These are phyloP conservation scores for Leishmania guyanensis DNA, from an alignment of 208 protist species.

Conservation along the genomic window DNA sequence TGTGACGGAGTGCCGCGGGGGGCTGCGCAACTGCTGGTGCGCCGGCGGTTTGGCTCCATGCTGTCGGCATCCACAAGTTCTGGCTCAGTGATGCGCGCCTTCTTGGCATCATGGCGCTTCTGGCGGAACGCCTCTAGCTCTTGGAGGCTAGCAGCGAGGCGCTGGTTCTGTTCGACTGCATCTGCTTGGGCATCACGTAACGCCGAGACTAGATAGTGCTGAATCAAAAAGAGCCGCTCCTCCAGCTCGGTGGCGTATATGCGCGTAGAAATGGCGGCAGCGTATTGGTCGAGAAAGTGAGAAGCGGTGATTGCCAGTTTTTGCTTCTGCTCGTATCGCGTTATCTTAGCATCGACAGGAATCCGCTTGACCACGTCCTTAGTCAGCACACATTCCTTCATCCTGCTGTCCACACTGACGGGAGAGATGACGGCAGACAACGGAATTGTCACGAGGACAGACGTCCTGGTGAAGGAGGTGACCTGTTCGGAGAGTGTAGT, in stretches of 20 bases:
- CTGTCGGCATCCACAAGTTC: slow-evolving; percentile 14
- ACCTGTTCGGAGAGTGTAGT: slow-evolving; percentile 34
- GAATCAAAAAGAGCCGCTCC: slow-evolving; percentile 21
- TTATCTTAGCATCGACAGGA: slow-evolving; percentile 28
- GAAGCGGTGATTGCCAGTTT: slow-evolving; percentile 3
- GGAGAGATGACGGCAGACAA: slow-evolving; percentile 59
- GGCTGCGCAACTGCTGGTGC: not conserved
- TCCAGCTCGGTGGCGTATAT: slow-evolving; percentile 20
- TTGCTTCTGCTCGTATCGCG: slow-evolving; percentile 40
- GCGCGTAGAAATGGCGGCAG: not conserved
- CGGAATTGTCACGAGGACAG: slow-evolving; percentile 50
- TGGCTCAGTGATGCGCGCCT: slow-evolving; percentile 11
- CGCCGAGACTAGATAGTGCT: slow-evolving; percentile 7
- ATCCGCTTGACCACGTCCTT: slow-evolving; percentile 54
- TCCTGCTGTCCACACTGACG: slow-evolving; percentile 41
- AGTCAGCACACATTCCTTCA: slow-evolving; percentile 56
- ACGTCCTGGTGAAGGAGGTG: slow-evolving; percentile 66
- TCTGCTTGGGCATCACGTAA: slow-evolving; percentile 2
- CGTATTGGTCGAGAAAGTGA: slow-evolving; percentile 16
- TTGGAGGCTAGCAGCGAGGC: not conserved
- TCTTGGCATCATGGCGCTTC: slow-evolving; percentile 29
- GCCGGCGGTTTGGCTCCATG: not conserved
- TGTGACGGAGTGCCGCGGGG: not conserved
- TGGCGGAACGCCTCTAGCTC: slow-evolving; percentile 34
- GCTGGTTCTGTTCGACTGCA: not conserved